Conservation (phyloP, 169 alveolate species). For the Cryptosporidium parvum region DNA sequence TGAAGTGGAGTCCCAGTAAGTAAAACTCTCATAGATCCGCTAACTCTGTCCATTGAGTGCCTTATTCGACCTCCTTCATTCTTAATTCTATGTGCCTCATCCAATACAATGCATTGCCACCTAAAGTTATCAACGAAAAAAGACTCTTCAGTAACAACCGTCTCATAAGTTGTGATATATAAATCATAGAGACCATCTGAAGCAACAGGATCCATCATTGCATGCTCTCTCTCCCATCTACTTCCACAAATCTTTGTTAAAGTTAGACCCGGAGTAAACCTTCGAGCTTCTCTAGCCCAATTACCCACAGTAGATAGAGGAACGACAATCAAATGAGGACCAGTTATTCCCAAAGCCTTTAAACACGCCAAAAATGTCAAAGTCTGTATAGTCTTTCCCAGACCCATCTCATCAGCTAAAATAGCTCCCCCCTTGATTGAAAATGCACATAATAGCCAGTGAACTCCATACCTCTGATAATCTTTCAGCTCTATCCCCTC, state of each 20-base stretch:
- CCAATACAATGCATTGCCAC: conserved; percentile 96
- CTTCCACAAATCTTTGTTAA: conserved; percentile 90
- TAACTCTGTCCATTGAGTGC: conserved; percentile 91
- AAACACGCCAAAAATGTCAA: conserved; percentile 86
- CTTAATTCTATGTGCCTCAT: conserved; percentile 99
- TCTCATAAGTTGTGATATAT: conserved; percentile 93
- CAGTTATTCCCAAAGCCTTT: conserved; percentile 85
- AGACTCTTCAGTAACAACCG: conserved; percentile 91
- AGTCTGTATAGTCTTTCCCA: conserved; percentile 93
- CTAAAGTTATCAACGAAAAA: conserved; percentile 88
- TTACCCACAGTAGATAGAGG: conserved; percentile 95
- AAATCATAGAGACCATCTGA: conserved; percentile 88
- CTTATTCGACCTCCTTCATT: conserved; percentile 94
- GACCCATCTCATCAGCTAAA: conserved; percentile 93
- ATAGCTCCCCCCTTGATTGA: conserved; percentile 90
- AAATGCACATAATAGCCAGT: conserved; percentile 89
- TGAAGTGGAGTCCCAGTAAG: conserved; percentile 97
- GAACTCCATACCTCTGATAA: conserved; percentile 91
- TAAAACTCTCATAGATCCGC: conserved; percentile 90
- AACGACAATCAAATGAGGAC: conserved; percentile 95
- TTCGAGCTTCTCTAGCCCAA: conserved; percentile 94
- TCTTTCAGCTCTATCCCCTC: conserved; percentile 89
- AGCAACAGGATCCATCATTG: conserved; percentile 84
- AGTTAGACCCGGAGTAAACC: conserved; percentile 90
- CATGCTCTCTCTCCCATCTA: conserved; percentile 87